Evolutionary conservation across 208 protist species (phyloP).

Genomic region (Trichomonas gallinae): DNA sequence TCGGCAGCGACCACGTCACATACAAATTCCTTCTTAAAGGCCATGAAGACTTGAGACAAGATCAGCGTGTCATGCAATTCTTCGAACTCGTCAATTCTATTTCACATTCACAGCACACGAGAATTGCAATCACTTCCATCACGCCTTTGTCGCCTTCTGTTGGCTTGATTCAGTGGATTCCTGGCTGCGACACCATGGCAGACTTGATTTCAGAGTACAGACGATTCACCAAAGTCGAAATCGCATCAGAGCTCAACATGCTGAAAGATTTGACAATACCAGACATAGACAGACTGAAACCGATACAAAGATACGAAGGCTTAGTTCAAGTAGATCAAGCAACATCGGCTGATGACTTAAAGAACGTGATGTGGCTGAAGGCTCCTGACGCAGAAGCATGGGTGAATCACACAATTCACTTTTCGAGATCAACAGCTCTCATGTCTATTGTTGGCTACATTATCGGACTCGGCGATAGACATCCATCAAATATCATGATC

Average conservation of each 20-base stretch:
- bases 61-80: slow-evolving; percentile 21
- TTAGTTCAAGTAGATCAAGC: not conserved
- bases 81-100: not conserved
- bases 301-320: not conserved
- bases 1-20: not conserved
- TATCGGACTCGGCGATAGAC: slow-evolving; percentile 21
- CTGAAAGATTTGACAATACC: not conserved
- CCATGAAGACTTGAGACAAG: not conserved
- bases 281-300: not conserved
- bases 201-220: not conserved
- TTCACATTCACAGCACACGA: not conserved
- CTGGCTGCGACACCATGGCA: not conserved
- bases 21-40: slow-evolving; percentile 19
- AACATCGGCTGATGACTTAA: not conserved
- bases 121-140: not conserved
- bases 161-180: not conserved
- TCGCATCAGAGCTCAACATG: not conserved
- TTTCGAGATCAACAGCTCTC: not conserved
- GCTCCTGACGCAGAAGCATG: not conserved
- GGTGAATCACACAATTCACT: not conserved
- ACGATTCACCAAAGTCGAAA: not conserved
- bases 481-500: slow-evolving; percentile 3
- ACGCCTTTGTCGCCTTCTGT: not conserved
- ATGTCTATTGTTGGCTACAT: slow-evolving; percentile 17
- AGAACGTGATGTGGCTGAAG: not conserved